Evolutionary conservation across 148 eudicot species (phyloP), one percentile per base, ranked within the genome.

Genomic region (Rhododendron kiyosumense): DNA sequence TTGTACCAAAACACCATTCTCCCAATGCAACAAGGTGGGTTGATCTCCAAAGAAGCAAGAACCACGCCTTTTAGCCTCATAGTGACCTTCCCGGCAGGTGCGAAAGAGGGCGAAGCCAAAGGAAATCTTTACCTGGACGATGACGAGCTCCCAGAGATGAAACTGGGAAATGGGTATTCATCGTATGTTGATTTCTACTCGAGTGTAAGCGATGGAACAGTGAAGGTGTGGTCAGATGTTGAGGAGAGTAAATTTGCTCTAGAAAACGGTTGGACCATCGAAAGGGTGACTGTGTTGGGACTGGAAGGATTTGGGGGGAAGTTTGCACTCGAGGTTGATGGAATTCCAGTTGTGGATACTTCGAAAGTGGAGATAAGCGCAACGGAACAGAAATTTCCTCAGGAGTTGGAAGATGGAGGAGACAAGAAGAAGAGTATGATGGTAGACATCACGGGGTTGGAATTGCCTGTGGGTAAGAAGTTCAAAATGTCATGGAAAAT

Each of bases 141-240:
- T 0, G 99, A 95, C 26, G 99, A 96, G 89, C 95, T 92, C 61
- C 98, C 95, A 0, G 99, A 95, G 81, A 96, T 96, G 98, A 95
- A 92, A 86, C 92, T 94, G 0, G 98, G 92, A 26, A 93, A 87
- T 61, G 98, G 97, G 28, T 82, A 91, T 0, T 92, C 99, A 0
- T 93, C 94, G 0, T 95, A 92, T 81, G 85, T 96, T 2, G 98
- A 96, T 20, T 94, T 96, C 84, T 92, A 91, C 52, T 94, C 94
- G 0, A 95, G 88, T 20, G 88, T 90, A 2, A 84, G 87, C n/a
- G 81, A 91, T 1, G 92, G 90, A 24, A 85, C 77, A 41, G 95
- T 95, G 43, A 95, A 93, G 89, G 89, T 95, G 61, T 96, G 98
- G 98, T 96, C 99, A 2, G 89, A 92, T 61, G 99, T 96, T 36